A percentile compares a stretch with the other conserved stretches of the same genome.
Conservation (phyloP, 139 green algal species). For the Picochlorum sp. region DNA sequence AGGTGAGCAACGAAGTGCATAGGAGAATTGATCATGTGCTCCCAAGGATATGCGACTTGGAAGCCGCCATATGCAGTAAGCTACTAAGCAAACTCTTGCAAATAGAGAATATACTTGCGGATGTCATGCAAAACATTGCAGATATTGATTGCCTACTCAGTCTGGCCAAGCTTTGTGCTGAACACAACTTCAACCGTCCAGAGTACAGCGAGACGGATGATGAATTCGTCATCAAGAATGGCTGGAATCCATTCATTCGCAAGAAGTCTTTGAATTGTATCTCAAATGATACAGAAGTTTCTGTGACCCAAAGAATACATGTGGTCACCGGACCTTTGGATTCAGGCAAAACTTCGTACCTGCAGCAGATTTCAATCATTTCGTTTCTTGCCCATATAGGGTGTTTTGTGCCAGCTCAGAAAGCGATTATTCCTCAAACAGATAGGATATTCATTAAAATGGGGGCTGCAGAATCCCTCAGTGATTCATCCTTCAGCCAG, state of each 20-base stretch:
- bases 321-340: constrained; percentile 62
- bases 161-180: constrained; percentile 49
- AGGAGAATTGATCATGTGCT: constrained; percentile 63
- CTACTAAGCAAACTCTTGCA: background rate
- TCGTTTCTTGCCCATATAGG: constrained; percentile 68
- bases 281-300: constrained; percentile 49
- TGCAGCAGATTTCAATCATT: constrained; percentile 82
- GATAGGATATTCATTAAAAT: constrained; percentile 75
- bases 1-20: constrained; percentile 48
- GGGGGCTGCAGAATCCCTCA: constrained; percentile 33
- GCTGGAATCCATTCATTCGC: constrained; percentile 15
- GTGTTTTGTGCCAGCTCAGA: constrained; percentile 38
- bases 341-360: constrained; percentile 71
- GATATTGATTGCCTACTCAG: constrained; percentile 75
- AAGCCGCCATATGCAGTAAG: constrained; percentile 34
- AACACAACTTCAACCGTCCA: constrained; percentile 44
- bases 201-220: constrained; percentile 43
- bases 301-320: constrained; percentile 4
- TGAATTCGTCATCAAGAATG: constrained; percentile 51
- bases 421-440: constrained; percentile 52
- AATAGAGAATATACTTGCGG: background rate
- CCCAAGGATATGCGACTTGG: constrained; percentile 72
- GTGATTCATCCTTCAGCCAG: constrained; percentile 62
- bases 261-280: background rate
- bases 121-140: constrained; percentile 20